Evolutionary conservation across 352 stramenopile genomes (phyloP).

Genomic region (Thalassiosira gravida): DNA sequence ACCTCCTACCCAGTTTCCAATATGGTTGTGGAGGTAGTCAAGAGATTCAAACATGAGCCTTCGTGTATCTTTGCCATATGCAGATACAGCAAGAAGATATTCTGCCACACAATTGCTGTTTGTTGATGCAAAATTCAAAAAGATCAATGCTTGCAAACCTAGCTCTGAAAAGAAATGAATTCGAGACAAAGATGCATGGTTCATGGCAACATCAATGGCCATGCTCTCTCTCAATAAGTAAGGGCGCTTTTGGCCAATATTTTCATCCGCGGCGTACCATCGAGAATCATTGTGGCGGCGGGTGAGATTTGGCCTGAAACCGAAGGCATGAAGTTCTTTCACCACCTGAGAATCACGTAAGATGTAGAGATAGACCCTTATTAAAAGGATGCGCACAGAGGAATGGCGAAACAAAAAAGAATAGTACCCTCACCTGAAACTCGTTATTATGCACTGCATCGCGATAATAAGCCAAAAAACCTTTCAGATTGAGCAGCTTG

Average conservation of each 20-base stretch:
- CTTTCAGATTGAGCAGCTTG: slow-evolving; percentile 72
- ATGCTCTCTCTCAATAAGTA: slow-evolving; percentile 69
- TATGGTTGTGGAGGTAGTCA: slow-evolving; percentile 54
- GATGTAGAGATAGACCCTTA: slow-evolving; percentile 5
- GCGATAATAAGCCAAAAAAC: slow-evolving; percentile 86
- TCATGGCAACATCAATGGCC: slow-evolving; percentile 67
- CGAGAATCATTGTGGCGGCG: slow-evolving; percentile 48
- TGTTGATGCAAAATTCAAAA: slow-evolving; percentile 60
- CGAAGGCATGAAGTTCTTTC: slow-evolving; percentile 79
- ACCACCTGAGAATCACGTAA: slow-evolving; percentile 53
- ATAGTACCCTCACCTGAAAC: slow-evolving; percentile 49
- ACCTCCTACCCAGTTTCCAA: slow-evolving; percentile 29
- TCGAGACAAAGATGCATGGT: slow-evolving; percentile 30
- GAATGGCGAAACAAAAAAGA: slow-evolving; percentile 6
- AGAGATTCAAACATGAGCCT: slow-evolving; percentile 67
- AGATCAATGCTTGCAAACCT: slow-evolving; percentile 56
- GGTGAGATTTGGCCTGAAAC: slow-evolving; percentile 83
- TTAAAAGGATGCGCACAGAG: background rate
- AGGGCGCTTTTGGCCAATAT: slow-evolving; percentile 27
- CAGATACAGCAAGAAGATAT: slow-evolving; percentile 72
- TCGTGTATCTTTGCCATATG: slow-evolving; percentile 53
- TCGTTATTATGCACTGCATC: slow-evolving; percentile 79
- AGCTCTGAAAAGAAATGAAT: slow-evolving; percentile 62
- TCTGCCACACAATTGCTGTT: slow-evolving; percentile 61
- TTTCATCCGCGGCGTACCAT: slow-evolving; percentile 48